Conservation (phyloP, 2,329 filamentous ascomycete genomes). For the Cladorrhinum sp. region DNA sequence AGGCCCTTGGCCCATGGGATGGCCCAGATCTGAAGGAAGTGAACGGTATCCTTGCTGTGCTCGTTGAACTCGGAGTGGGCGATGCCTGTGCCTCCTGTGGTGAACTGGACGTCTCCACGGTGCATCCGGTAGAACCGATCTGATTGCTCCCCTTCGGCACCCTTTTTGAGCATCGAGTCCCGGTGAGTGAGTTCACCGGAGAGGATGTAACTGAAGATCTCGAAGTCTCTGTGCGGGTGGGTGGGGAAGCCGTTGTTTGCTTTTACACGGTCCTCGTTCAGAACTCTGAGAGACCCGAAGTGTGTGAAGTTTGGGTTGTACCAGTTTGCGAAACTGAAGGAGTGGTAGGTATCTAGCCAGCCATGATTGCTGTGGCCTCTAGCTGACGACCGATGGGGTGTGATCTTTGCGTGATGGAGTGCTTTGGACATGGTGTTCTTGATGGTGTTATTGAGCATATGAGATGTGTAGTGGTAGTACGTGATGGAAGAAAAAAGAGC, state of each 20-base stretch:
- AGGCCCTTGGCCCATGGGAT: constrained; percentile 72
- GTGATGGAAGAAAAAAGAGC: constrained; percentile 32
- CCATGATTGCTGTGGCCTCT: constrained; percentile 79
- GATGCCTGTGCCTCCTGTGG: constrained; percentile 77
- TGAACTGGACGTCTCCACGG: constrained; percentile 85
- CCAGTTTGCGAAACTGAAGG: constrained; percentile 75
- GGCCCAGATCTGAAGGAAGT: constrained; percentile 89
- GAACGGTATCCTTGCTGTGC: constrained; percentile 65
- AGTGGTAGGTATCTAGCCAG: constrained; percentile 86
- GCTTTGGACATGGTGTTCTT: constrained; percentile 59
- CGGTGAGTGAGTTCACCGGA: constrained; percentile 82
- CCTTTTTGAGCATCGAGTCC: constrained; percentile 77
- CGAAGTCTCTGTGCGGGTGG: constrained; percentile 80
- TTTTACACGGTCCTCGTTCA: constrained; percentile 84
- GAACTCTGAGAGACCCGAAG: constrained; percentile 76
- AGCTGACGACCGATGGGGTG: constrained; percentile 66
- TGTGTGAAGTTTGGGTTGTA: constrained; percentile 64
- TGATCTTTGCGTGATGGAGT: constrained; percentile 67
- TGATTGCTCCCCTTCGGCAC: constrained; percentile 54
- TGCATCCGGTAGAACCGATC: constrained; percentile 69
- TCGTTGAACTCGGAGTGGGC: constrained; percentile 83
- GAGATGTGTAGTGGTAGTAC: constrained; percentile 26
- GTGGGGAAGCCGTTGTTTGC: constrained; percentile 75
- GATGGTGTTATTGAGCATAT: constrained; percentile 36
- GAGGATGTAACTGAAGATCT: constrained; percentile 89